These are phyloP conservation scores for Wickerhamomyces mucosus DNA, from an alignment of 805 yeast species.

Conservation along the genomic window DNA sequence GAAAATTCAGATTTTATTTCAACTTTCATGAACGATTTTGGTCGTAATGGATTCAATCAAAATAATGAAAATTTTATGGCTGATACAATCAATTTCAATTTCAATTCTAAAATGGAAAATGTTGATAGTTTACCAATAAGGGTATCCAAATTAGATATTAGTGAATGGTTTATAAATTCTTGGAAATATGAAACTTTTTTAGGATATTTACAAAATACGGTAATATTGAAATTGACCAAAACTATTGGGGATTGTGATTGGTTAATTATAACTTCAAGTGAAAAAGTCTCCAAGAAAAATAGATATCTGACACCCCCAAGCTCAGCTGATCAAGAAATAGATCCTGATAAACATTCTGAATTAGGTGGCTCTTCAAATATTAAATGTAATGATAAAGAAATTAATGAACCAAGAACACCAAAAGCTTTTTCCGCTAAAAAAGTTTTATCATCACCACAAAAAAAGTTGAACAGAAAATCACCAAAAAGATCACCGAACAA, in stretches of 20 bases:
- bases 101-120: slow-evolving; percentile 17
- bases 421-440: slow-evolving; percentile 2
- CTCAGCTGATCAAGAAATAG: slow-evolving; percentile 12
- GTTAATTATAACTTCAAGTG: slow-evolving; percentile 27
- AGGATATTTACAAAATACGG: slow-evolving; percentile 25
- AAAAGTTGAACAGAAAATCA: slow-evolving; percentile 4
- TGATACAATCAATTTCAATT: slow-evolving; percentile 22
- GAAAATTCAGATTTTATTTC: slow-evolving; percentile 17
- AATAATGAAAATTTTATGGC: slow-evolving; percentile 17
- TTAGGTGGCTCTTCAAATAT: slow-evolving; percentile 10
- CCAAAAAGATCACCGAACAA: neutral
- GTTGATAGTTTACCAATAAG: slow-evolving; percentile 21
- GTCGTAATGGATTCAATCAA: slow-evolving; percentile 18
- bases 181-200: slow-evolving; percentile 31
- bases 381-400: slow-evolving; percentile 4
- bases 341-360: slow-evolving; percentile 9
- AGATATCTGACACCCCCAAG: slow-evolving; percentile 20
- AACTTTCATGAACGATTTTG: slow-evolving; percentile 19
- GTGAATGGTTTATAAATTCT: slow-evolving; percentile 30
- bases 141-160: slow-evolving; percentile 26
- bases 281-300: slow-evolving; percentile 19
- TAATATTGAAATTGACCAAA: slow-evolving; percentile 25
- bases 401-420: neutral
- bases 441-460: slow-evolving; percentile 1
- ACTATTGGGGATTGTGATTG: slow-evolving; percentile 31